Conservation (phyloP, 305 asterid species). For the Solanum hybrid region DNA sequence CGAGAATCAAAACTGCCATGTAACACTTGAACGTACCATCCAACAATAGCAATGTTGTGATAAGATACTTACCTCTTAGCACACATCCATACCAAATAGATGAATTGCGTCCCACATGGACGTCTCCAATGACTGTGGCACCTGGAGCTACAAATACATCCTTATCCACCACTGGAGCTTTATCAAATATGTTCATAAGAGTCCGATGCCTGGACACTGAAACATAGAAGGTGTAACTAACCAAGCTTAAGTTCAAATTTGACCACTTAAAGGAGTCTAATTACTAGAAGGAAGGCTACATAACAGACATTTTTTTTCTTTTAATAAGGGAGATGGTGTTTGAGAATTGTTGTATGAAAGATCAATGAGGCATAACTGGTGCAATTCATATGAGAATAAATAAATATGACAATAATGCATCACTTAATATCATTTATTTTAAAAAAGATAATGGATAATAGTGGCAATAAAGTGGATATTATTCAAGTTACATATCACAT, state of each 20-base stretch:
- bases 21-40: neutral
- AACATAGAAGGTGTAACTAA: constrained; percentile 6
- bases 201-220: constrained; percentile 83
- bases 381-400: neutral
- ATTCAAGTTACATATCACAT: neutral
- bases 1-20: neutral
- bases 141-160: constrained; percentile 83
- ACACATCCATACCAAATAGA: constrained; percentile 91
- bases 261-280: neutral
- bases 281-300: neutral
- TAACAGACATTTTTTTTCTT: neutral
- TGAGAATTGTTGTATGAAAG: neutral
- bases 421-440: neutral
- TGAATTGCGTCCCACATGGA: constrained; percentile 66
- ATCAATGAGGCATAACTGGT: neutral
- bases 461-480: neutral
- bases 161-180: constrained; percentile 67
- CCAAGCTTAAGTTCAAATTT: neutral
- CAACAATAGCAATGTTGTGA: neutral
- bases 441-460: neutral
- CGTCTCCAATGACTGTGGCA: constrained; percentile 84
- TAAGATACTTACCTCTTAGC: constrained; percentile 55
- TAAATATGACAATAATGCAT: neutral
- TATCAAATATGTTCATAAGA: constrained; percentile 58
- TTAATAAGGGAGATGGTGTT: neutral